Evolutionary conservation across 2,329 filamentous ascomycete genomes (phyloP), one percentile per base, ranked within the genome.

Genomic region (Fusarium sp.): DNA sequence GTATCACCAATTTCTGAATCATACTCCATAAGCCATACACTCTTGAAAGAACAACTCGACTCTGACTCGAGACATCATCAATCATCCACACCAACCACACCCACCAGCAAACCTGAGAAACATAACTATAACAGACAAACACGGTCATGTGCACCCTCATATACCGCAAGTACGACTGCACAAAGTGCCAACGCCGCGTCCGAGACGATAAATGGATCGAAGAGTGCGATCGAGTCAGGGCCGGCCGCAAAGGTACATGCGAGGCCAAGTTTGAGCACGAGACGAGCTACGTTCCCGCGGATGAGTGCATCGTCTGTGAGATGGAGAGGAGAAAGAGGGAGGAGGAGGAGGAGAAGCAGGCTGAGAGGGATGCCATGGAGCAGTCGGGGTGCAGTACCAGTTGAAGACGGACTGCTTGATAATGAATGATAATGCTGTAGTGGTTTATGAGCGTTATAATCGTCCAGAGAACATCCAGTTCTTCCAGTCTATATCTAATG

Each of bases 111-210:
- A 30, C 25, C 25, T 14, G 23, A 58, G 25, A 45, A 48, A 34
- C 58, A 32, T 8, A 48, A 20, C 27, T 35, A 25, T 3, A 30
- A n/a, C 39, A 59, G 16, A 45, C 35, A 32, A 16, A 32, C 10
- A 11, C 14, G 25, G 37, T 20, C n/a, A 74, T 75, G 72, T 75
- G 72, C 32, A 27, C 58, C 32, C 25, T 50, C 3, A 57, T 57
- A 13, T 64, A 41, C n/a, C 71, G 50, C 14, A 75, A 67, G 34
- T 75, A 66, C 57, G 72, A 74, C 62, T 74, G 72, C 35, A 62
- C 58, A 32, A 56, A 64, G 39, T 75, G 72, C 20, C 72, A 75
- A 23, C 58, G 68, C 50, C 65, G 61, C 61, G 57, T 74, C 30
- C 18, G 41, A 14, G 57, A 58, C 23, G 58, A 58, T 23, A 64